Evolutionary conservation across 148 eudicot species (phyloP).

Genomic region (Salicornia ramosissima): DNA sequence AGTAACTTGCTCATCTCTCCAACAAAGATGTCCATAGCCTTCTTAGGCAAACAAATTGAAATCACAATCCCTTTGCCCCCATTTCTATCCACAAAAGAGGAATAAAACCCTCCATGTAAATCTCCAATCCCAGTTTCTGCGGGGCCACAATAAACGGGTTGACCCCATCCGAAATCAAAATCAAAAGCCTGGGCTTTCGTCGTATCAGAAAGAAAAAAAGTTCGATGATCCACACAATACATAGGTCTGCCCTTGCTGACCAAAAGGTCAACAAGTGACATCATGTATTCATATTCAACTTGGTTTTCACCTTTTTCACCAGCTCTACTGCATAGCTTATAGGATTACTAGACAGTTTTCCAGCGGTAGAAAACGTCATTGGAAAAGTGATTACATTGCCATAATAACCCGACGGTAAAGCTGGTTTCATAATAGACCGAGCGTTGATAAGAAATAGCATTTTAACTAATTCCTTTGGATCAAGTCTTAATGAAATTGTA

Average conservation of each 20-base stretch:
- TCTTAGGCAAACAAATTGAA: conserved; percentile 32
- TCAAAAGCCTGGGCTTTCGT: conserved; percentile 20
- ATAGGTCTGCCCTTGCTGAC: conserved; percentile 30
- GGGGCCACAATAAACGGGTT: conserved; percentile 27
- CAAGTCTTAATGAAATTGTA: conserved; percentile 33
- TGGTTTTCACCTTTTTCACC: conserved; percentile 35
- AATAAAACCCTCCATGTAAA: conserved; percentile 23
- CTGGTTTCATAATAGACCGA: conserved; percentile 24
- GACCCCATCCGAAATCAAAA: conserved; percentile 53
- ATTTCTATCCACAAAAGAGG: conserved; percentile 18
- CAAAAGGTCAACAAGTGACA: conserved; percentile 37
- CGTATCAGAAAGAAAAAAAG: conserved; percentile 32
- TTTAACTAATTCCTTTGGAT: conserved; percentile 32
- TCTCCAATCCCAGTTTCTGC: conserved; percentile 24
- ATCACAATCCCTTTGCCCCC: conserved; percentile 31
- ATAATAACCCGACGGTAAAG: conserved; percentile 39
- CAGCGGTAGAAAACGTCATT: conserved; percentile 28
- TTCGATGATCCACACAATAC: conserved; percentile 15
- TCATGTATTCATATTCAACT: conserved; percentile 40
- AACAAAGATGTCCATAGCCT: conserved; percentile 27
- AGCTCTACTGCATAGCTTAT: conserved; percentile 38
- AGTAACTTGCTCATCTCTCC: conserved; percentile 25
- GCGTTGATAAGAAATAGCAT: conserved; percentile 21
- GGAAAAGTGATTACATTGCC: conserved; percentile 38
- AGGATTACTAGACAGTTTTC: conserved; percentile 24